phyloP scores from a whole-genome alignment of 2,329 filamentous ascomycete species.

The Phaeosphaeriaceae sp. region DNA sequence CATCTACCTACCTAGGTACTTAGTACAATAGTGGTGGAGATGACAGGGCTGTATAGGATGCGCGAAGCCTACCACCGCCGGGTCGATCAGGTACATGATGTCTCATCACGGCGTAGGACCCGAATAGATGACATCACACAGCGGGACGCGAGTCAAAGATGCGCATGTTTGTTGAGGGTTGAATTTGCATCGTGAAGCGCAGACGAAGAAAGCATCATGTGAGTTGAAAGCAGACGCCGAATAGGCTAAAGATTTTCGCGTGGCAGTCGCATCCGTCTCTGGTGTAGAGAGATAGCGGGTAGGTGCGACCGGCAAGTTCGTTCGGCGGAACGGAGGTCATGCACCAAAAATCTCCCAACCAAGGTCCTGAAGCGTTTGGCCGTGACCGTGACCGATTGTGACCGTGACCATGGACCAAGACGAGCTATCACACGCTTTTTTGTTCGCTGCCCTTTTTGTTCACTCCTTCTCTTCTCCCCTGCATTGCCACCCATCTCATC shows the following conservation, averaged over 20 bases:
- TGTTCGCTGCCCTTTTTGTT: neutral
- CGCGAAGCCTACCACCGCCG: neutral
- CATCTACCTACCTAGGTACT: too few species aligned
- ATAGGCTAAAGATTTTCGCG: too few species aligned
- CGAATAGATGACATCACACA: constrained; percentile 7
- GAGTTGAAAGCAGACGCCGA: too few species aligned
- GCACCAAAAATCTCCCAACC: constrained; percentile 10
- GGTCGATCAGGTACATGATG: constrained; percentile 1
- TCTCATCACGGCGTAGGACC: too few species aligned
- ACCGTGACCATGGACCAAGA: constrained; percentile 23
- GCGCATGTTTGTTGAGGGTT: neutral
- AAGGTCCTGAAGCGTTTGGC: constrained; percentile 14
- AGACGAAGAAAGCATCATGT: too few species aligned
- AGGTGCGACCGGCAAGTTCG: constrained; percentile 11
- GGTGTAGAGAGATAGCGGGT: constrained; percentile 14
- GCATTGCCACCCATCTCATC: neutral
- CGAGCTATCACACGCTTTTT: constrained; percentile 2
- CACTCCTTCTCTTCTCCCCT: constrained; percentile 8
- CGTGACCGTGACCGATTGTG: constrained; percentile 5
- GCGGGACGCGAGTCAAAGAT: neutral
- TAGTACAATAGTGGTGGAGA: too few species aligned
- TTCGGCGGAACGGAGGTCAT: constrained; percentile 27
- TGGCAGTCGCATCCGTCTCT: constrained; percentile 1
- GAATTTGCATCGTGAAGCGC: neutral
- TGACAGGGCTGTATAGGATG: constrained; percentile 1